Percentiles rank a stretch among this genome's conserved stretches.
Conservation (phyloP, 805 yeast genomes). For the Candida methanosorbosa region DNA sequence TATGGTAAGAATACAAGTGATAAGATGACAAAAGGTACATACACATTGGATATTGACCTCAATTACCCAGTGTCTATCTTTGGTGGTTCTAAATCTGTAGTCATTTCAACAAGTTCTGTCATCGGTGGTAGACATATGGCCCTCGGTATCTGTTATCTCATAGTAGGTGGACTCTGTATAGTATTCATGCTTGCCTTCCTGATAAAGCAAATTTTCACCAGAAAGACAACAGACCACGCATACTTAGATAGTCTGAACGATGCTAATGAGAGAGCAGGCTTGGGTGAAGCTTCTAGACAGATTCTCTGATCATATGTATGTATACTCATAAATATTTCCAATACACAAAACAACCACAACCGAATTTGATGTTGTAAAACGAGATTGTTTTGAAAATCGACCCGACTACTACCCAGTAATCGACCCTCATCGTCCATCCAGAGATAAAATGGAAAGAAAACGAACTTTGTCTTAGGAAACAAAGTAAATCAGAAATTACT, state of each 20-base stretch:
- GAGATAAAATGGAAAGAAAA: too few species aligned
- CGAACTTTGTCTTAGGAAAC: too few species aligned
- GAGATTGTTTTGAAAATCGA: too few species aligned
- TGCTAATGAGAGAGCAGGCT: not conserved
- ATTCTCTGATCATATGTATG: not conserved
- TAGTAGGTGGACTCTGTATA: slow-evolving; percentile 72
- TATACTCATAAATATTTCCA: too few species aligned
- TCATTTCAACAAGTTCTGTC: slow-evolving; percentile 71
- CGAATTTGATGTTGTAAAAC: too few species aligned
- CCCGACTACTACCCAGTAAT: too few species aligned
- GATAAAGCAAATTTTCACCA: slow-evolving; percentile 63
- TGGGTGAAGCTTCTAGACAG: not conserved
- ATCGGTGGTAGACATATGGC: slow-evolving; percentile 85
- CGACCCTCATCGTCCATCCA: too few species aligned
- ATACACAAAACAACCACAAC: too few species aligned
- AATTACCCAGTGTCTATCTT: slow-evolving; percentile 76
- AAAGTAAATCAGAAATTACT: too few species aligned
- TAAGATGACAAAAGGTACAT: slow-evolving; percentile 55
- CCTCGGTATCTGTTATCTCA: slow-evolving; percentile 75
- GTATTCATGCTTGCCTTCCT: slow-evolving; percentile 69
- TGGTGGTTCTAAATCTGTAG: slow-evolving; percentile 84
- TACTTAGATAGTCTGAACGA: slow-evolving; percentile 18
- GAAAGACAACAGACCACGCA: slow-evolving; percentile 19
- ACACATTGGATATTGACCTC: slow-evolving; percentile 56
- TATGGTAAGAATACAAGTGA: slow-evolving; percentile 64